Base-by-base conservation (phyloP, 768 basidiomycete genomes). In the Suillus bovinus region DNA sequence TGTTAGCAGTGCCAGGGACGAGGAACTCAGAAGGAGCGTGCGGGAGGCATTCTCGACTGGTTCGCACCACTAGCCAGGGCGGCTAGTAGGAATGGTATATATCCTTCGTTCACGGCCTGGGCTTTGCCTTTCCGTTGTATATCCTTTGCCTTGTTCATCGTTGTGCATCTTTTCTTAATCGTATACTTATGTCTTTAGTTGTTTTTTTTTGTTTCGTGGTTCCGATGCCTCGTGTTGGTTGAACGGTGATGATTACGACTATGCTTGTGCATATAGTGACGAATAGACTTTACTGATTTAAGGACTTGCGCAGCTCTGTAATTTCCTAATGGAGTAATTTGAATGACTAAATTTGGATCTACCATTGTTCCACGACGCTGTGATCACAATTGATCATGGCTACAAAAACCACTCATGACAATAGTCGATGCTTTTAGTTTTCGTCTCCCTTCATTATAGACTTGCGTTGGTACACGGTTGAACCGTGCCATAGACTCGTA, bases 1-100 rank as follows among this genome's bases (percentile, higher is more conserved):
- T 34, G 78, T 89, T 39, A 83, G 77, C 64, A 81, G 78, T 63
- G 72, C 77, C 57, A 80, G 84, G 59, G 88, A 90, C n/a, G 91
- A 93, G 63, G 91, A 93, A 73, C 79, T 94, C 60, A 79, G 91
- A 70, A 81, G 86, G 74, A 94, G 92, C 65, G 90, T 94, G 60
- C 81, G 89, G 59, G 92, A 94, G 67, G 92, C 93, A 9, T 88
- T 94, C 63, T 83, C 82, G n/a, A 81, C 85, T 11, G 83, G 86
- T 47, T 86, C 87, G 29, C 83, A 85, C 59, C 73, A 74, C 62
- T 75, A 72, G 58, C 70, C 31, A 34, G 55, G 34, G 52, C 22
- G 42, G 24, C 41, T 52, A 59, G 31, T n/a, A 33, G 6, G 50
- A 52, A 13, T 20, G 50, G 31, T 59, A 60, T 57, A 60, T 60